These are phyloP conservation scores for Talaromyces wortmannii DNA, from an alignment of 495 filamentous ascomycete genomes.

Conservation along the genomic window DNA sequence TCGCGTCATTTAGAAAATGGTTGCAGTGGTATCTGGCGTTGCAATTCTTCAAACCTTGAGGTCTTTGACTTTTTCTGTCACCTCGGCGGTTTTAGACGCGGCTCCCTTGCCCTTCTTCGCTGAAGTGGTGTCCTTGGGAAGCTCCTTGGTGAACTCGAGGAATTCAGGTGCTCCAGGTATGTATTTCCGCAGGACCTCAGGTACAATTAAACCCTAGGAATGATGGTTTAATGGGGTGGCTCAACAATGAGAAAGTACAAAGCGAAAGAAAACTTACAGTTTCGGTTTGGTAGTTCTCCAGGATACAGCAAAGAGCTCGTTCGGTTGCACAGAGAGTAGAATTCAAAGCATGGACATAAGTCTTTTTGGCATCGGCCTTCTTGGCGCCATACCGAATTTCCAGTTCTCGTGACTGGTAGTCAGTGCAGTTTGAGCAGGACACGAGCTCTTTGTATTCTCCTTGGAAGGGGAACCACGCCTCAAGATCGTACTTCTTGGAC, in stretches of 20 bases:
- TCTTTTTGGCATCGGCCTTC: conserved; percentile 73
- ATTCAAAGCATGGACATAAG: conserved; percentile 92
- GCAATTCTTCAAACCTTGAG: conserved; percentile 25
- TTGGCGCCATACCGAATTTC: conserved; percentile 82
- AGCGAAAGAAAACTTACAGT: conserved; percentile 44
- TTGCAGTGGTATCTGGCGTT: too few relatives aligned
- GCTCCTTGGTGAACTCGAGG: conserved; percentile 77
- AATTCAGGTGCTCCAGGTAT: conserved; percentile 85
- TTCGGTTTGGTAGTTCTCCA: conserved; percentile 94
- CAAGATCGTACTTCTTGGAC: conserved; percentile 90
- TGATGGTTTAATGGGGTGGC: not conserved
- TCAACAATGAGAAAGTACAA: not conserved
- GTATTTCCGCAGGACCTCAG: conserved; percentile 83
- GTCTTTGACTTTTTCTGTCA: conserved; percentile 31
- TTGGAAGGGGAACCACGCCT: conserved; percentile 96
- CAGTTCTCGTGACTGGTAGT: conserved; percentile 85
- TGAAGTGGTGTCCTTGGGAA: conserved; percentile 68
- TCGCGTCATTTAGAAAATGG: too few relatives aligned
- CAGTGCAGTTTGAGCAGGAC: conserved; percentile 91
- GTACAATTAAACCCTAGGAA: conserved; percentile 70
- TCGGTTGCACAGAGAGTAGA: conserved; percentile 89
- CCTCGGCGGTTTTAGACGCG: conserved; percentile 15
- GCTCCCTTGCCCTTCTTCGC: conserved; percentile 43
- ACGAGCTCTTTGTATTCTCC: conserved; percentile 97
- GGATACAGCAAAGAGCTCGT: conserved; percentile 84